These are phyloP conservation scores for Claviceps quebecensis DNA, from an alignment of 2,329 filamentous ascomycete species.

Conservation along the genomic window DNA sequence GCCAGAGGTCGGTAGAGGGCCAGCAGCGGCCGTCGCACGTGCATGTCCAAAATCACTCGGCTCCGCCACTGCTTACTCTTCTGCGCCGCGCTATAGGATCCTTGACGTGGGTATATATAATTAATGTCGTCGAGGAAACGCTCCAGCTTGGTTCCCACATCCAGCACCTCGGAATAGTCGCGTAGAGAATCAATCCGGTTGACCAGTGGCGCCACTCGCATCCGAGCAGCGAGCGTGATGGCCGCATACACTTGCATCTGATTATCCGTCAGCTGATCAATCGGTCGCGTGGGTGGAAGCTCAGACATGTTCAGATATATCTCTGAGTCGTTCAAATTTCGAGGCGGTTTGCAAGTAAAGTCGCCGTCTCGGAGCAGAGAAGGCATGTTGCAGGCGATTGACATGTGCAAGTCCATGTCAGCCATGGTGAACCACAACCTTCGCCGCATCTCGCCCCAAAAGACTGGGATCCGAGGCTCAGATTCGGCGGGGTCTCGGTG, in stretches of 20 bases:
- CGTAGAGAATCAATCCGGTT: slow-evolving; percentile 36
- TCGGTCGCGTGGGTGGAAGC: slow-evolving; percentile 33
- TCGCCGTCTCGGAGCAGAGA: slow-evolving; percentile 37
- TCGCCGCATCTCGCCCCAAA: slow-evolving; percentile 38
- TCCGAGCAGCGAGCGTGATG: slow-evolving; percentile 33
- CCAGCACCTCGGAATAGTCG: slow-evolving; percentile 39
- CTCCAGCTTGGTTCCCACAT: slow-evolving; percentile 39
- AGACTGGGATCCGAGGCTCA: slow-evolving; percentile 31
- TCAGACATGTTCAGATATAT: slow-evolving; percentile 32
- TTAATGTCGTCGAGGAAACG: slow-evolving; percentile 40
- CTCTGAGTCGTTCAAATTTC: slow-evolving; percentile 39
- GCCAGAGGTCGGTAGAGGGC: slow-evolving; percentile 42
- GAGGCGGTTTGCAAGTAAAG: slow-evolving; percentile 37
- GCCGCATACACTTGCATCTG: slow-evolving; percentile 41
- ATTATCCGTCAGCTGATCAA: slow-evolving; percentile 37
- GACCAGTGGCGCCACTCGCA: slow-evolving; percentile 35
- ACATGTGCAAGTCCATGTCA: slow-evolving; percentile 42
- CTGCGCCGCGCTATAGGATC: slow-evolving; percentile 26
- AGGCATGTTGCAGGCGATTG: slow-evolving; percentile 37
- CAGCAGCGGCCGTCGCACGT: slow-evolving; percentile 36
- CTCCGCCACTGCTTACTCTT: slow-evolving; percentile 38
- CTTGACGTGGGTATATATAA: slow-evolving; percentile 34
- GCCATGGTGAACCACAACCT: slow-evolving; percentile 42
- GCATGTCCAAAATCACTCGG: slow-evolving; percentile 38
- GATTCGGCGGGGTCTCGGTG: slow-evolving; percentile 43